Evolutionary conservation across 257 asterid species (phyloP), one percentile per base, ranked within the genome.

Genomic region (Solanum chaucha): DNA sequence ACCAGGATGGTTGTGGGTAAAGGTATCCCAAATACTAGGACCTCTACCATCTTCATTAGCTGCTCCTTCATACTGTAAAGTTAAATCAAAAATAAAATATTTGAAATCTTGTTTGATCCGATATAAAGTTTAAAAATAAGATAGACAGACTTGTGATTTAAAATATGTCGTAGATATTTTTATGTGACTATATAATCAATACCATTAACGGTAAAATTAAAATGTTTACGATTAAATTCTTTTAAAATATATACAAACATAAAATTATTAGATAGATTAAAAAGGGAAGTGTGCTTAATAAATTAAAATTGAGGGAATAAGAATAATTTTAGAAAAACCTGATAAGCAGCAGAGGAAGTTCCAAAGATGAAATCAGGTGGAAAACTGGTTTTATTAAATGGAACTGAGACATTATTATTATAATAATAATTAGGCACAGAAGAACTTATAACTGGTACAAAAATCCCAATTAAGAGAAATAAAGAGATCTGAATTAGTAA

Each of bases 21-120:
- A 89, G 5, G 88, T 85, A 41, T 89, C 91, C 87, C 91, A 89
- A 5, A 89, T 89, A 83, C 91, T 89, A 30, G 73, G 90, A 6
- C 89, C 89, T 87, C 71, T 89, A 13, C 91, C 91, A n/a, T 71
- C 89, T 87, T 89, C 74, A 8, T 10, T 32, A 30, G 84, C 88
- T 46, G 89, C 89, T 28, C 91, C 91, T 88, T 90, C 89, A n/a
- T 71, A 86, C 90, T 90, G 78, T 17, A 6, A 55, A 48, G 9
- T 19, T 51, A 51, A 7, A 44, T 8, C 1, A 32, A 22, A 38
- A 35, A 2, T 13, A 40, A 44, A 24, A 11, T 20, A 19, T 26
- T 38, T 17, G 10, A 20, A 13, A 28, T 0, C 4, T 4, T 32
- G 22, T 4, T 41, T 28, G 32, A n/a, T n/a, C 2, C 15, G 8